Evolutionary conservation across 371 early-diverging fungal species (phyloP).

Genomic region (Aphelidium insulamus): DNA sequence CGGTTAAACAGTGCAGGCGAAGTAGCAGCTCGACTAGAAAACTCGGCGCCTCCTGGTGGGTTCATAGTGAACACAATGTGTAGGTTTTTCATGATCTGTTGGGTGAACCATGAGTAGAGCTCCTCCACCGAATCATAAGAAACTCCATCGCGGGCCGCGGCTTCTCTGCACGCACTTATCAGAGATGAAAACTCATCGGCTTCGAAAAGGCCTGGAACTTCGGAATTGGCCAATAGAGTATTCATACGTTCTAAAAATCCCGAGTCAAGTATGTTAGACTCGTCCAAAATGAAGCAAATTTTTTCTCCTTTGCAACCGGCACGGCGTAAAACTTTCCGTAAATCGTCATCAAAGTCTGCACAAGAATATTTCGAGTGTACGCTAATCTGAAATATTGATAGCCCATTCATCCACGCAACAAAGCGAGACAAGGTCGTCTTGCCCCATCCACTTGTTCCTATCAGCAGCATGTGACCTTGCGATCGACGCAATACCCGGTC

Average conservation of each 20-base stretch:
- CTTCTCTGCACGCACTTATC: constrained; percentile 88
- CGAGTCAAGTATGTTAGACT: constrained; percentile 85
- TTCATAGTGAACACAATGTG: constrained; percentile 99
- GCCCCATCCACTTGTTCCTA: constrained; percentile 91
- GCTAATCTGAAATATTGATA: constrained; percentile 85
- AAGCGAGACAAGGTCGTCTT: constrained; percentile 92
- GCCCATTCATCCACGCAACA: constrained; percentile 98
- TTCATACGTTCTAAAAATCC: constrained; percentile 97
- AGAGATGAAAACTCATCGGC: constrained; percentile 91
- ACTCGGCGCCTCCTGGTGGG: constrained; percentile 80
- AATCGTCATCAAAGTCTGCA: constrained; percentile 93
- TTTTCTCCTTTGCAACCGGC: constrained; percentile 93
- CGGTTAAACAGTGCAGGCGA: constrained; percentile 98
- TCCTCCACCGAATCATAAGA: constrained; percentile 88
- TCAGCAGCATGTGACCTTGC: constrained; percentile 92
- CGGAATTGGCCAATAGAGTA: constrained; percentile 91
- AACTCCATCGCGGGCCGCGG: constrained; percentile 73
- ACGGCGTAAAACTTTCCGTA: constrained; percentile 69
- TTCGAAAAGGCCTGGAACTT: constrained; percentile 95
- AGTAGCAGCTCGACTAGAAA: constrained; percentile 84
- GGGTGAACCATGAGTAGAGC: constrained; percentile 90
- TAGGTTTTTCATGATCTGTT: constrained; percentile 84
- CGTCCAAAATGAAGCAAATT: constrained; percentile 94
- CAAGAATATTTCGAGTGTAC: constrained; percentile 88
- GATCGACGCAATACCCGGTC: constrained; percentile 94